Percentiles rank a stretch among this genome's conserved stretches.
phyloP scores from a whole-genome alignment of 306 rosid species.

The Canavalia ensiformis region DNA sequence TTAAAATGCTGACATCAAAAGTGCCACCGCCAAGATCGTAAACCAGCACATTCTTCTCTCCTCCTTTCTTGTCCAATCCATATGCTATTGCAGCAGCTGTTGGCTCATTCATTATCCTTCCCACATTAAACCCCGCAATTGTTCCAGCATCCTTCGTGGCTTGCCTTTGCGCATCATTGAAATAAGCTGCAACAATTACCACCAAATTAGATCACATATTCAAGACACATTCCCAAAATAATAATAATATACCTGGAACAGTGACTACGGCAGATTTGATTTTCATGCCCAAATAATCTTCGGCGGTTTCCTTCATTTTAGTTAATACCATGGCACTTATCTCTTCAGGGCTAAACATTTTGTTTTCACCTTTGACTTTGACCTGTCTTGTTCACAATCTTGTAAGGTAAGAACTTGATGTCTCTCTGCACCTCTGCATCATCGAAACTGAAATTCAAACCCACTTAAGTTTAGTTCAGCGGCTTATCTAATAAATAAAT shows the following conservation, averaged over 20 bases:
- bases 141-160: no score
- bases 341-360: conserved; percentile 70
- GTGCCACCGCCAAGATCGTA: no score
- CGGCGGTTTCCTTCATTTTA: no score
- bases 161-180: conserved; percentile 58
- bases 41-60: no score
- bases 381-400: conserved; percentile 64
- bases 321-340: not conserved
- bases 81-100: conserved; percentile 33
- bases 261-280: conserved; percentile 63
- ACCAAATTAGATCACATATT: conserved; percentile 10
- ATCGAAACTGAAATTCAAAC: conserved; percentile 51
- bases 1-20: conserved; percentile 55
- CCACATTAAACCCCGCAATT: no score
- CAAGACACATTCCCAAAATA: not conserved
- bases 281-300: conserved; percentile 49
- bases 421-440: conserved; percentile 69
- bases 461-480: not conserved
- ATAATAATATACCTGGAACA: conserved; percentile 58
- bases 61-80: no score
- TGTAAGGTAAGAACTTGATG: conserved; percentile 61
- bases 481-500: no score
- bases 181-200: conserved; percentile 55
- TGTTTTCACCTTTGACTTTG: conserved; percentile 65
- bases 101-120: conserved; percentile 64